phyloP scores from a whole-genome alignment of 2,329 filamentous ascomycete genomes.

The Aspergillus sp. region DNA sequence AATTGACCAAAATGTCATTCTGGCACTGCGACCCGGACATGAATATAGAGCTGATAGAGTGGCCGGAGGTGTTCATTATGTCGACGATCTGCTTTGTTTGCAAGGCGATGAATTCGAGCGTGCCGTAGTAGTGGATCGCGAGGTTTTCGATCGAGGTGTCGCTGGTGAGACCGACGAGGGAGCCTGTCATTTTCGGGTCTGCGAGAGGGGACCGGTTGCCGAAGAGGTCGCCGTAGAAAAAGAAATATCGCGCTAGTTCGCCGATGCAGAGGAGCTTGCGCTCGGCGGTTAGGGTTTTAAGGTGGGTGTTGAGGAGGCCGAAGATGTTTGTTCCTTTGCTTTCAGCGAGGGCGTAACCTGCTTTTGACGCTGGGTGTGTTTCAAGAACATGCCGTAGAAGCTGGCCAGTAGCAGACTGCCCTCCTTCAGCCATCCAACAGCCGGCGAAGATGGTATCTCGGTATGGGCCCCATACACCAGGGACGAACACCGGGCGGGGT shows the following conservation, averaged over 20 bases:
- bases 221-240: constrained; percentile 98
- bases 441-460: too few species aligned
- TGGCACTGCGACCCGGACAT: constrained; percentile 99
- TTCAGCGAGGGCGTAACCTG: too few species aligned
- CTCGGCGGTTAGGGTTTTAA: constrained; percentile 59
- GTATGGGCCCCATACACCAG: too few species aligned
- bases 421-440: too few species aligned
- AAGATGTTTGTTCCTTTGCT: too few species aligned
- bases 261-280: constrained; percentile 52
- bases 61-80: constrained; percentile 86
- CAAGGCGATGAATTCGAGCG: constrained; percentile 96
- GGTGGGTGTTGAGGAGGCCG: too few species aligned
- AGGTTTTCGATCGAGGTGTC: constrained; percentile 86
- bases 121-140: constrained; percentile 88
- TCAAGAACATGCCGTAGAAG: too few species aligned
- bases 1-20: constrained; percentile 79
- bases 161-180: constrained; percentile 79
- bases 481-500: too few species aligned
- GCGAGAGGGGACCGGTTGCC: constrained; percentile 94
- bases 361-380: too few species aligned
- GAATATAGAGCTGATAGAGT: constrained; percentile 89
- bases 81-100: constrained; percentile 95
- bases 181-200: constrained; percentile 88
- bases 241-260: constrained; percentile 88
- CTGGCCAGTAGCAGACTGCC: too few species aligned